phyloP scores from a whole-genome alignment of 306 rosid genomes.

The Oxytropis ochrocephala region DNA sequence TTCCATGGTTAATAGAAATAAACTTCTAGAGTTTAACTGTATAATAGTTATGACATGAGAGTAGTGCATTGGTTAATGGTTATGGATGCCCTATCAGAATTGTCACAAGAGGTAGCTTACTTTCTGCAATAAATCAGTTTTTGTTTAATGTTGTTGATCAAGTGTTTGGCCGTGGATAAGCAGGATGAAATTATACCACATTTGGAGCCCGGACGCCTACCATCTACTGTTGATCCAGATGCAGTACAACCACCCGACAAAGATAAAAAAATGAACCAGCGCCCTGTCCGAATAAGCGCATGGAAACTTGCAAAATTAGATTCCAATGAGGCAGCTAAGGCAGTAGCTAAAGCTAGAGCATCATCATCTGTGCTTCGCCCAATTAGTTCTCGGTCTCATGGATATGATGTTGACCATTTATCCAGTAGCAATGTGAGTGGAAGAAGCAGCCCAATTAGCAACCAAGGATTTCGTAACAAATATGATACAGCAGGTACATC shows the following conservation, averaged over 20 bases:
- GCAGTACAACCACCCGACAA: slow-evolving; percentile 49
- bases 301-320: slow-evolving; percentile 89
- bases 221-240: slow-evolving; percentile 87
- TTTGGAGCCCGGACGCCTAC: slow-evolving; percentile 74
- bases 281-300: slow-evolving; percentile 63
- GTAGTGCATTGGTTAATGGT: neutral
- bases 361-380: slow-evolving; percentile 90
- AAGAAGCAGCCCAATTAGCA: slow-evolving; percentile 69
- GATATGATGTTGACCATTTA: slow-evolving; percentile 48
- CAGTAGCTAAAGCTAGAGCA: slow-evolving; percentile 76
- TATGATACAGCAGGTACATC: slow-evolving; percentile 51
- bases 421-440: slow-evolving; percentile 72
- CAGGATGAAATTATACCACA: slow-evolving; percentile 89
- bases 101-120: neutral
- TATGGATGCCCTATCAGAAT: neutral
- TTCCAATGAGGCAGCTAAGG: slow-evolving; percentile 67
- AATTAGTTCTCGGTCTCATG: slow-evolving; percentile 46
- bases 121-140: neutral
- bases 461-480: slow-evolving; percentile 45
- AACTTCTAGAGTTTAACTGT: neutral
- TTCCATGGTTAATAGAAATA: neutral
- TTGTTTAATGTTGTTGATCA: slow-evolving; percentile 12
- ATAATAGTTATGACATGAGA: neutral
- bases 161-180: slow-evolving; percentile 20
- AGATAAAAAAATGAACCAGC: slow-evolving; percentile 48